Conservation (phyloP, 371 early-diverging fungal genomes). For the Actinomucor elegans region DNA sequence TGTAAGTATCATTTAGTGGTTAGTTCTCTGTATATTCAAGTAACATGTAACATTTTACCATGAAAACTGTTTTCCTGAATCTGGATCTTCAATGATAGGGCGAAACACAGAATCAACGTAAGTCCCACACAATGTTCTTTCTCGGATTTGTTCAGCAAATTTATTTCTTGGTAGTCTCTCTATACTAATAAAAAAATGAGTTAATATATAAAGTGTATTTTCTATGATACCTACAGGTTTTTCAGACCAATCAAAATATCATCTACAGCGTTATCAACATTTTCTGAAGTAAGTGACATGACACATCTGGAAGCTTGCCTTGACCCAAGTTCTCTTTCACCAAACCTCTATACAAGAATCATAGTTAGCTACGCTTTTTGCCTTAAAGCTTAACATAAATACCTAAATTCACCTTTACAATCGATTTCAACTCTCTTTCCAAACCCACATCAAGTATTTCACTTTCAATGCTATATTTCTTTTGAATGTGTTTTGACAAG, state of each 20-base stretch:
- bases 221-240: conserved; percentile 1
- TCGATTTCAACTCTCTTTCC: conserved; percentile 6
- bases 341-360: conserved; percentile 2
- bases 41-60: conserved; percentile 3
- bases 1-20: conserved; percentile 5
- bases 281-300: conserved; percentile 6
- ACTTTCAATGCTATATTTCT: conserved; percentile 5
- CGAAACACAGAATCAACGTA: conserved; percentile 14
- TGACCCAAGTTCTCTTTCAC: background rate
- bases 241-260: conserved; percentile 4
- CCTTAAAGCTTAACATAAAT: conserved; percentile 7
- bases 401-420: conserved; percentile 6
- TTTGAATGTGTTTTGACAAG: conserved; percentile 12
- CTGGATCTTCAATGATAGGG: conserved; percentile 10
- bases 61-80: conserved; percentile 5
- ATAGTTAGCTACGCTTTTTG: conserved; percentile 9
- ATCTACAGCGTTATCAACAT: conserved; percentile 6
- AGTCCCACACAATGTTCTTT: conserved; percentile 5
- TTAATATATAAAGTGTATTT: background rate
- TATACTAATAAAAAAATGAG: conserved; percentile 1
- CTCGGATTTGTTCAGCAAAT: conserved; percentile 1
- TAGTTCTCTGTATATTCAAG: conserved; percentile 2
- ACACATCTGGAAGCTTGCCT: conserved; percentile 5
- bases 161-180: conserved; percentile 7
- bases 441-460: conserved; percentile 6